These are phyloP conservation scores for Tribonema minus DNA, from an alignment of 108 stramenopile species.

Conservation along the genomic window DNA sequence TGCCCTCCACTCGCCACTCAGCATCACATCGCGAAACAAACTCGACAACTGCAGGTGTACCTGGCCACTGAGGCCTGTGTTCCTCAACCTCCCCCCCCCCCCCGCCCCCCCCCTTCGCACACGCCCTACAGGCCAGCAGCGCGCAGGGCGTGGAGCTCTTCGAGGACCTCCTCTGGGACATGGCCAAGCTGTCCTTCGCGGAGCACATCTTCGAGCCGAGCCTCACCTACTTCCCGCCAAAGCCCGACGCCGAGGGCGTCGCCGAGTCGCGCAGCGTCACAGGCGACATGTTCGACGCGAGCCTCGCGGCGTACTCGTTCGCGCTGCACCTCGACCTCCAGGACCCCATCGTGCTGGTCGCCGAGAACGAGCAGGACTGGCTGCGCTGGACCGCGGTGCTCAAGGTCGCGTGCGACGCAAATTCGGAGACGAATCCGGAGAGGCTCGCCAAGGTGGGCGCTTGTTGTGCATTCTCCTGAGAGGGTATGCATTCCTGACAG, in stretches of 20 bases:
- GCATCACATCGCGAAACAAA: too few relatives aligned
- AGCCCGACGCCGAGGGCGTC: background rate
- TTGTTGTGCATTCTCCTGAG: too few relatives aligned
- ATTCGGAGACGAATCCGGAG: background rate
- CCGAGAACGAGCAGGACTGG: background rate
- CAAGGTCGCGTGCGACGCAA: conserved; percentile 8
- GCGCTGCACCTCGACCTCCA: background rate
- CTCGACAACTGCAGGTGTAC: too few relatives aligned
- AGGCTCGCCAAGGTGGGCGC: background rate
- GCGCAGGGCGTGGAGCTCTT: conserved; percentile 27
- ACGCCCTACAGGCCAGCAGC: conserved; percentile 8
- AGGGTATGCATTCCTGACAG: too few relatives aligned
- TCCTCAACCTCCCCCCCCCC: too few relatives aligned
- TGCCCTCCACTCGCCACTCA: too few relatives aligned
- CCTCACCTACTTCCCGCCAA: background rate
- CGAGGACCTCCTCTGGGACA: conserved; percentile 23
- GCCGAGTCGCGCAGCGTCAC: background rate
- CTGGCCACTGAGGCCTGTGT: too few relatives aligned
- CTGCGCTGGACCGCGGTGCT: conserved; percentile 13
- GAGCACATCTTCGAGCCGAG: background rate
- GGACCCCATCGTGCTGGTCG: conserved; percentile 4
- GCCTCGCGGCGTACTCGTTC: background rate
- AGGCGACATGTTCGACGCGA: background rate
- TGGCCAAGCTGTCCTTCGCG: conserved; percentile 1
- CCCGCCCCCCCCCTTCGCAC: too few relatives aligned